Base-by-base conservation (phyloP, 345 rosid genomes). In the Gossypium bickii region DNA sequence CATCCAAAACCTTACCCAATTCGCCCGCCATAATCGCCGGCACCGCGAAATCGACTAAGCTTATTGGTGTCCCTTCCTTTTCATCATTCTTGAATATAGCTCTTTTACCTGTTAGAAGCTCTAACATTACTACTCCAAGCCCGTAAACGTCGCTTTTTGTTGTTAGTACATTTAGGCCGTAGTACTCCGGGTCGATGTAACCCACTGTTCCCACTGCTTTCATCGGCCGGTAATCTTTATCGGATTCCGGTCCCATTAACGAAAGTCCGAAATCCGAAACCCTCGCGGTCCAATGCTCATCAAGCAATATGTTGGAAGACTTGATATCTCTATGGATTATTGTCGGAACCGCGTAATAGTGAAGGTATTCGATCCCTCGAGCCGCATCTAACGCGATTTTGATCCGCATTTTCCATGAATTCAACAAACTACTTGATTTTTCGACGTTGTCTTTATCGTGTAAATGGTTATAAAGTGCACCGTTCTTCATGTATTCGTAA, bases 201-300 rank as follows among this genome's bases (percentile, higher is more conserved):
- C 97, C 97, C 3, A 94, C 89, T 2, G 97, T 92, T 38, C 98
- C 98, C 1, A 92, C 97, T 2, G 97, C 97, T 80, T 89, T 90
- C 72, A 77, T 75, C 7, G 92, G 90, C 76, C 80, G 80, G 45
- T 74, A 64, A 70, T 83, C 87, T 38, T 78, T 65, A 9, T 88
- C 88, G 1, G 80, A 9, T 34, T 86, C 94, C 0, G 93, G 88
- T 45, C 90, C 90, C 90, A 90, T 81, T 72, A 92, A 34, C 0
- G 97, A 92, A 5, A 94, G 82, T 47, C 98, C 97, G 24, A 94
- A 90, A 84, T 94, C 98, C 5, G 97, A 94, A 16, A 94, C 97
- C 47, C 90, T 83, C 1, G 97, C 97, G 0, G 85, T 84, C 97
- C 97, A 92, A 47, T 85, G 77, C 8, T 73, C 84, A 73, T 92